Conservation (phyloP, 345 rosid species). For the Eucalyptus rudis region DNA sequence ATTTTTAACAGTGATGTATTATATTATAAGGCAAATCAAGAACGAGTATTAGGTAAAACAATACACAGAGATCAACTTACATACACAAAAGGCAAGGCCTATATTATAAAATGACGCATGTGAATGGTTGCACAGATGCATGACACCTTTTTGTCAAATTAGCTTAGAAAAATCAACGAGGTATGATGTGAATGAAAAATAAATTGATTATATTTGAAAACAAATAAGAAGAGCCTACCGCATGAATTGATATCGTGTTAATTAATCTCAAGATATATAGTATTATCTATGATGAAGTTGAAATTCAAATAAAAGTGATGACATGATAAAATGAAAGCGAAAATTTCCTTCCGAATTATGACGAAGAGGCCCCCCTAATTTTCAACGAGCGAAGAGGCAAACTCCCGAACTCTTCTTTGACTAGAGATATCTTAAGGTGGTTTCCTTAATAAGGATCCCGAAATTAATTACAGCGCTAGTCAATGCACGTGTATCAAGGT, state of each 20-base stretch:
- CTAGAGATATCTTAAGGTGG: not conserved
- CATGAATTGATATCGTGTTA: too few relatives aligned
- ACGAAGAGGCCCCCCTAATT: not conserved
- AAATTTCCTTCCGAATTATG: too few relatives aligned
- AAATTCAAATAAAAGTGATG: not conserved
- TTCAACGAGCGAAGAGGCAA: not conserved
- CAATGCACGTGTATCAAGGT: not conserved
- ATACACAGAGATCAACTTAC: not conserved
- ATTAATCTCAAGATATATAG: too few relatives aligned
- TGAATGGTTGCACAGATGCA: too few relatives aligned
- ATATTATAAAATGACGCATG: too few relatives aligned
- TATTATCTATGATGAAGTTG: not conserved
- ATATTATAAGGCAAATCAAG: not conserved
- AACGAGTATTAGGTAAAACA: too few relatives aligned
- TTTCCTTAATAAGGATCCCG: not conserved
- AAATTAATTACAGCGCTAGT: not conserved
- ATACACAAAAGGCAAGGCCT: not conserved
- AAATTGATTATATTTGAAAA: too few relatives aligned
- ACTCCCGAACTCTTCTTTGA: not conserved
- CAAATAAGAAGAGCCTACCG: not conserved
- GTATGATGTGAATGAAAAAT: not conserved
- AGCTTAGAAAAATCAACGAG: not conserved
- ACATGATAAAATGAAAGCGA: not conserved
- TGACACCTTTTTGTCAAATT: too few relatives aligned
- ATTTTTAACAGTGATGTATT: too few relatives aligned